Conservation (phyloP, 495 filamentous ascomycete genomes). For the Penicillium antarcticum region DNA sequence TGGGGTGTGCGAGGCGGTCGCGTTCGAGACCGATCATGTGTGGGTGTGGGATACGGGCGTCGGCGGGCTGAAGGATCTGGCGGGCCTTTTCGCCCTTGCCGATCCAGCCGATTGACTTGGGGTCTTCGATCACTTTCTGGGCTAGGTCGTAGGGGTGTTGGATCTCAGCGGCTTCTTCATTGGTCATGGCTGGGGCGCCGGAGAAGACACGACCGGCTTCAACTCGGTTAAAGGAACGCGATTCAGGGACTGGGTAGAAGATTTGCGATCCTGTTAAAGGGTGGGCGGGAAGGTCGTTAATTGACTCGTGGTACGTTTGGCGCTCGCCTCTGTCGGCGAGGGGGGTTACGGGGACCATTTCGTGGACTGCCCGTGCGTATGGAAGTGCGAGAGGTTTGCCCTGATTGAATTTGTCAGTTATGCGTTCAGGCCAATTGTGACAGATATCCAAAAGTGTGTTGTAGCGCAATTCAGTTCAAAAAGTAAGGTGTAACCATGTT, state of each 20-base stretch:
- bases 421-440: background rate
- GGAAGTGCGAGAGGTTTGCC: conserved; percentile 71
- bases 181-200: conserved; percentile 36
- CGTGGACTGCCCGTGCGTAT: conserved; percentile 70
- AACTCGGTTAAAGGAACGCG: conserved; percentile 78
- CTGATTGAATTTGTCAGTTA: conserved; percentile 43
- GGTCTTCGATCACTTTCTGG: conserved; percentile 23
- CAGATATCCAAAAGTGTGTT: conserved; percentile 1
- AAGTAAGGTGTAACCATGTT: conserved; percentile 63
- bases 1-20: conserved; percentile 23
- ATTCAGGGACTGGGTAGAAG: conserved; percentile 88
- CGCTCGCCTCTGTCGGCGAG: conserved; percentile 23
- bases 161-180: conserved; percentile 17
- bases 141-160: conserved; percentile 30
- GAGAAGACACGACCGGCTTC: conserved; percentile 87
- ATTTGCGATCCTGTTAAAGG: conserved; percentile 75
- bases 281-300: conserved; percentile 89
- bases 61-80: conserved; percentile 71
- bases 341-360: conserved; percentile 71
- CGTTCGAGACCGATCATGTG: conserved; percentile 67
- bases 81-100: conserved; percentile 40
- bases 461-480: conserved; percentile 26
- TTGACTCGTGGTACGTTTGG: conserved; percentile 64
- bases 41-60: conserved; percentile 84
- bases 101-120: conserved; percentile 36